Conservation (phyloP, 2,329 filamentous ascomycete genomes). For the Lecanicillium sp. region DNA sequence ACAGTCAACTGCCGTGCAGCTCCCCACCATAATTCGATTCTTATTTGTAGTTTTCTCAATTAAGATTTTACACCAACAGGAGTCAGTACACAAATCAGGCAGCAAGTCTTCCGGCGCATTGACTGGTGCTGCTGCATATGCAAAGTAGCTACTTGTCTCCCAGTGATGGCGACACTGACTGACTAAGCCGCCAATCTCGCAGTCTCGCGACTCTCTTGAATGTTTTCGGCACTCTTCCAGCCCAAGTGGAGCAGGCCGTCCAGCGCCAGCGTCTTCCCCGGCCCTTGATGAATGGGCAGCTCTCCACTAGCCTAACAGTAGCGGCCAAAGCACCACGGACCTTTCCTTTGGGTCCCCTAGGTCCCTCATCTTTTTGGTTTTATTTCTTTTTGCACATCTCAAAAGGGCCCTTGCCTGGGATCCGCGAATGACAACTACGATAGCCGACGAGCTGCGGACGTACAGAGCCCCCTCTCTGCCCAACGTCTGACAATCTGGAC, state of each 20-base stretch:
- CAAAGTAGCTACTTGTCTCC: no score
- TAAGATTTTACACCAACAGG: no score
- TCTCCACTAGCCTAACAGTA: constrained; percentile 5
- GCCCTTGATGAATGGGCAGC: constrained; percentile 1
- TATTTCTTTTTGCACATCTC: not conserved
- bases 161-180: no score
- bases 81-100: no score
- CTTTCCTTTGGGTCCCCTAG: not conserved
- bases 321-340: constrained; percentile 5
- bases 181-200: not conserved
- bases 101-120: no score
- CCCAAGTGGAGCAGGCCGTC: not conserved
- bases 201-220: not conserved
- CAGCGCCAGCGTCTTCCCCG: not conserved
- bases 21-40: no score
- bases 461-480: not conserved
- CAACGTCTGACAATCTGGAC: not conserved
- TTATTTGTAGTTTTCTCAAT: no score
- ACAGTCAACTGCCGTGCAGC: no score
- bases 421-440: not conserved
- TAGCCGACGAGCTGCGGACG: not conserved
- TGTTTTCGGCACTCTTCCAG: not conserved
- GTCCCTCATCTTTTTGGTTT: constrained; percentile 1
- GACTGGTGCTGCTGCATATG: no score
- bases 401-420: constrained; percentile 7